Percentiles rank a stretch among this genome's conserved stretches.
These are phyloP conservation scores for Rugonectria rugulosa DNA, from an alignment of 2,329 filamentous ascomycete genomes.

Conservation along the genomic window DNA sequence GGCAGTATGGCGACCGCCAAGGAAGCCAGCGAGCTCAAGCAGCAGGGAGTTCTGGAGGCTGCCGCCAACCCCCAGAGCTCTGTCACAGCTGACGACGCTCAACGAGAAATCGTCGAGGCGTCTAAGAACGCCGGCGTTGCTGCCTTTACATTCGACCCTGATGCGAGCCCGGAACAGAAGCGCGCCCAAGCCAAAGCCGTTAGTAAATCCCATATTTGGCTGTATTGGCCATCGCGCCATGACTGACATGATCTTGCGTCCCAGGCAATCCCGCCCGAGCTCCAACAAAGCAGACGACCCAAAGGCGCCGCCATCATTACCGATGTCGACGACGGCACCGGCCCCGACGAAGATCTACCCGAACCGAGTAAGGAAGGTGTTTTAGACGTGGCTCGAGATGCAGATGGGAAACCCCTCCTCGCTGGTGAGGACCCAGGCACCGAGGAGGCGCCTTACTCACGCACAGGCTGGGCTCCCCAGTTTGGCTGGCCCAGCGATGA, in stretches of 20 bases:
- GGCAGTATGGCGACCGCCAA: conserved; percentile 45
- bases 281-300: conserved; percentile 47
- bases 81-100: conserved; percentile 73
- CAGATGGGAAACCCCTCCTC: conserved; percentile 55
- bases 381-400: conserved; percentile 60
- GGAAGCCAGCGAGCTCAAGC: conserved; percentile 72
- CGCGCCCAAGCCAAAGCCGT: conserved; percentile 79
- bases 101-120: conserved; percentile 78
- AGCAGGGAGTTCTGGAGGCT: conserved; percentile 80
- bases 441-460: conserved; percentile 54
- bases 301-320: conserved; percentile 77
- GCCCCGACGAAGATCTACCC: conserved; percentile 78
- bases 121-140: conserved; percentile 79
- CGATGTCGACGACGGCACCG: conserved; percentile 77
- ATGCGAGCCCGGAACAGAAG: conserved; percentile 86
- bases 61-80: conserved; percentile 73
- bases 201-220: conserved; percentile 43
- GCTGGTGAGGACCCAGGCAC: conserved; percentile 62
- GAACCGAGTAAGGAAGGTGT: conserved; percentile 75
- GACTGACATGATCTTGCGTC: conserved; percentile 18
- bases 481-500: conserved; percentile 76
- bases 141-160: conserved; percentile 86
- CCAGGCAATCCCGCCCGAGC: conserved; percentile 49
- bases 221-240: not conserved
- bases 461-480: conserved; percentile 86